Conservation (phyloP, 176 grass and related monocot genomes). For the Oryza glaberrima region DNA sequence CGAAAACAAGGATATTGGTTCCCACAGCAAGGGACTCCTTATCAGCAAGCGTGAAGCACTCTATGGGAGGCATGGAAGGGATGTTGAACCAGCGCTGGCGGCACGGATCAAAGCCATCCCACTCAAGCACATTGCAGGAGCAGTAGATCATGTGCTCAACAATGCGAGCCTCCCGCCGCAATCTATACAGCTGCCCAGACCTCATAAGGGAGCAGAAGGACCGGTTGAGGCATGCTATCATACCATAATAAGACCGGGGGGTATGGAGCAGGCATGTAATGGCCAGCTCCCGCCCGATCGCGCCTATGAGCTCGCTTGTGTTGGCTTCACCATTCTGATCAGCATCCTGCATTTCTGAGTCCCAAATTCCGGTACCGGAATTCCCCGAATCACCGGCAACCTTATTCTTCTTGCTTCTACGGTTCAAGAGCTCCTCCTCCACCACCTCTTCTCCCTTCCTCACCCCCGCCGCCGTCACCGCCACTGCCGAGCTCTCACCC, state of each 20-base stretch:
- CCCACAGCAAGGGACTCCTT: constrained; percentile 63
- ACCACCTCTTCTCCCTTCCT: constrained; percentile 1
- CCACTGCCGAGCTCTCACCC: background rate
- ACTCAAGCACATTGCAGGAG: constrained; percentile 57
- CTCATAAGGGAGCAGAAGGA: constrained; percentile 45
- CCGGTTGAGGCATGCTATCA: constrained; percentile 33
- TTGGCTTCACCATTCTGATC: constrained; percentile 3
- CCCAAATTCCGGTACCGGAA: background rate
- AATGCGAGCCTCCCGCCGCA: constrained; percentile 35
- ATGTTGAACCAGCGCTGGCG: constrained; percentile 47
- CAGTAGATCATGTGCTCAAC: constrained; percentile 57
- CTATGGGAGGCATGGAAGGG: constrained; percentile 44
- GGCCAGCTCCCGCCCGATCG: constrained; percentile 44
- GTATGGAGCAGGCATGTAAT: constrained; percentile 53
- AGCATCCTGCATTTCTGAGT: constrained; percentile 8
- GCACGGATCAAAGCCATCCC: constrained; percentile 54
- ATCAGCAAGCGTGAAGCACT: constrained; percentile 51
- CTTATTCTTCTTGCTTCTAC: constrained; percentile 10
- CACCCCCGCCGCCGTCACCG: background rate
- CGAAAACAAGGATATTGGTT: constrained; percentile 59
- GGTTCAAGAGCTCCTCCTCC: constrained; percentile 9
- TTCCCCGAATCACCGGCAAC: background rate
- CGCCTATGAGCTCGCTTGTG: constrained; percentile 43
- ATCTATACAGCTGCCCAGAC: constrained; percentile 46
- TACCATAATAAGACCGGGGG: constrained; percentile 46